Evolutionary conservation across 345 rosid species (phyloP).

Genomic region (Leavenworthia alabamica): DNA sequence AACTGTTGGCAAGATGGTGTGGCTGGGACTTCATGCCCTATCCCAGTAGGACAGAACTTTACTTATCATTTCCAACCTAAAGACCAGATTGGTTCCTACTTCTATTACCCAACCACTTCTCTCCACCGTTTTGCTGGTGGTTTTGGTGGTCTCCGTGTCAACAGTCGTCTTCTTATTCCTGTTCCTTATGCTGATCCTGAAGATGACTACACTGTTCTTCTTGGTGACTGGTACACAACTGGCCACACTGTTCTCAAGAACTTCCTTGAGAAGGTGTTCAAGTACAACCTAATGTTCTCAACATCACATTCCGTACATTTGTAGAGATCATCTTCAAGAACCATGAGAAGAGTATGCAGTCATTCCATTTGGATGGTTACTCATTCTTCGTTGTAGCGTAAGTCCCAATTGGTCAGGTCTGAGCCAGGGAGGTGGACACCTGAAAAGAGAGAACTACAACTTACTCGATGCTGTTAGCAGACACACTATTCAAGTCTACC

Average conservation of each 20-base stretch:
- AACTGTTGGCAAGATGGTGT: slow-evolving; percentile 74
- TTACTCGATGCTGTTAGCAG: slow-evolving; percentile 77
- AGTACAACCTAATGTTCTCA: slow-evolving; percentile 47
- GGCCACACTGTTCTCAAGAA: slow-evolving; percentile 39
- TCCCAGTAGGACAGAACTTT: slow-evolving; percentile 50
- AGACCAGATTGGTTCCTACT: slow-evolving; percentile 76
- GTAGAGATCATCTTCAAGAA: slow-evolving; percentile 74
- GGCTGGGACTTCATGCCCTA: slow-evolving; percentile 63
- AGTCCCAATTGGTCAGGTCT: slow-evolving; percentile 38
- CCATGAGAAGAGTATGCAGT: slow-evolving; percentile 52
- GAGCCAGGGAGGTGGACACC: slow-evolving; percentile 73
- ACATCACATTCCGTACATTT: slow-evolving; percentile 58
- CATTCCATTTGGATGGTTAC: slow-evolving; percentile 59
- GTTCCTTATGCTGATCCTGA: slow-evolving; percentile 57
- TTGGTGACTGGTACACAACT: slow-evolving; percentile 49
- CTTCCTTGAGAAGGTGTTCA: slow-evolving; percentile 45
- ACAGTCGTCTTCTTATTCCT: slow-evolving; percentile 60
- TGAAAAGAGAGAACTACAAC: slow-evolving; percentile 69
- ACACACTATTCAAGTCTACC: slow-evolving; percentile 71
- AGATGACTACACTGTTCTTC: slow-evolving; percentile 51
- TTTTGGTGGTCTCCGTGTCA: slow-evolving; percentile 62
- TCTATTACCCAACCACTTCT: slow-evolving; percentile 52
- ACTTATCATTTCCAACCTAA: slow-evolving; percentile 77
- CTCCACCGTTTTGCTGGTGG: slow-evolving; percentile 55
- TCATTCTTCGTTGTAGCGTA: slow-evolving; percentile 78